Evolutionary conservation across 768 basidiomycete genomes (phyloP).

Genomic region (Psilocybe cubensis): DNA sequence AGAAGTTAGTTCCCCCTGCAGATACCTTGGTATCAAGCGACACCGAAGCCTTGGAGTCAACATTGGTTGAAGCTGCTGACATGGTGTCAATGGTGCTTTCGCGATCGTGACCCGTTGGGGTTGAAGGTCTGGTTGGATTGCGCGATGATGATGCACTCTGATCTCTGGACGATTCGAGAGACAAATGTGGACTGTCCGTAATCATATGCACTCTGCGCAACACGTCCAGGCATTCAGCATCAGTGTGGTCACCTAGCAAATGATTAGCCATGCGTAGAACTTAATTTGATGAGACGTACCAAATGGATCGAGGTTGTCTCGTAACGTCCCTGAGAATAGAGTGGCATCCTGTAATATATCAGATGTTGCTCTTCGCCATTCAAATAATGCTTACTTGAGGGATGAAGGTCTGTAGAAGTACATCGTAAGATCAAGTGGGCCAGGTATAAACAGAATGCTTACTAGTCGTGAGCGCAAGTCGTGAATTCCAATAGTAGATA

Average conservation of each 20-base stretch:
- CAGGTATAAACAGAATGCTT: slow-evolving; percentile 25
- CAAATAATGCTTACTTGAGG: slow-evolving; percentile 49
- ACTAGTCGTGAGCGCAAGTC: slow-evolving; percentile 80
- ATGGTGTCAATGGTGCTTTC: slow-evolving; percentile 36
- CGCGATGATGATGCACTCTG: slow-evolving; percentile 54
- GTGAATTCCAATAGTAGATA: slow-evolving; percentile 81
- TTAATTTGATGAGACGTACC: slow-evolving; percentile 32
- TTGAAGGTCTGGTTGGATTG: slow-evolving; percentile 46
- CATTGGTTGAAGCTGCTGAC: slow-evolving; percentile 52
- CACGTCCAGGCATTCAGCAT: slow-evolving; percentile 81
- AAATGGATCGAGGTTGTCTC: slow-evolving; percentile 80
- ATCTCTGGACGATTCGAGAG: slow-evolving; percentile 35
- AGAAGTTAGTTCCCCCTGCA: slow-evolving; percentile 88
- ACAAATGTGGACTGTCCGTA: slow-evolving; percentile 51
- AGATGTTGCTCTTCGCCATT: neutral
- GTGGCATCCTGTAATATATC: slow-evolving; percentile 57
- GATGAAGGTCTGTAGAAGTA: slow-evolving; percentile 66
- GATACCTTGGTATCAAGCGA: slow-evolving; percentile 82
- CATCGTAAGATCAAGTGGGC: neutral
- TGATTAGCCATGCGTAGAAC: too few relatives aligned
- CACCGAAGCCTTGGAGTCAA: slow-evolving; percentile 59
- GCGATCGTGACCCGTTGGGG: slow-evolving; percentile 32
- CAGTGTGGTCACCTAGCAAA: slow-evolving; percentile 68
- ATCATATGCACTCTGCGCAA: slow-evolving; percentile 83
- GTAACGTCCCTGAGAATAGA: slow-evolving; percentile 78